These are phyloP conservation scores for Fereydounia khargensis DNA, from an alignment of 1,284 basidiomycete genomes.

Conservation along the genomic window DNA sequence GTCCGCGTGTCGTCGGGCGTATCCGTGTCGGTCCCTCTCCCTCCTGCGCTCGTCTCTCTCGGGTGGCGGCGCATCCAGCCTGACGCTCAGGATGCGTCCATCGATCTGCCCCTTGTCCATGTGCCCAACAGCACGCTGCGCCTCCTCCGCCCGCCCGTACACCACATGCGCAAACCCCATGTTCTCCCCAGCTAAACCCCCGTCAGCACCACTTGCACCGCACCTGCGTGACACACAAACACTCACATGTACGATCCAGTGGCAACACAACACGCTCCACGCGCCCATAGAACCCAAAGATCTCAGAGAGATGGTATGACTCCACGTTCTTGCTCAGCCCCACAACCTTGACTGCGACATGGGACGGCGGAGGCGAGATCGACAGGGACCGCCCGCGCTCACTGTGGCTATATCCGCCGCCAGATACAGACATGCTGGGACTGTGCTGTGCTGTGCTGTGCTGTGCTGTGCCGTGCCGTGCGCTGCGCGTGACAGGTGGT, in stretches of 20 bases:
- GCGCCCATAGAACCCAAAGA: slow-evolving; percentile 34
- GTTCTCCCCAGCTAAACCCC: too few relatives aligned
- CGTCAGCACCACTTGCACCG: too few relatives aligned
- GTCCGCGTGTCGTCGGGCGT: neutral
- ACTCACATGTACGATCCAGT: neutral
- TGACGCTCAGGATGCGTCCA: slow-evolving; percentile 8
- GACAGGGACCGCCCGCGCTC: too few relatives aligned
- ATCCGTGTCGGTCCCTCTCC: neutral
- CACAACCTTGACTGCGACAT: slow-evolving; percentile 18
- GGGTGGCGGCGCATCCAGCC: slow-evolving; percentile 1
- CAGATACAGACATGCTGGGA: too few relatives aligned
- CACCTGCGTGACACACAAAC: too few relatives aligned
- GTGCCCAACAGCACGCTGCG: slow-evolving; percentile 28
- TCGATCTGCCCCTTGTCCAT: slow-evolving; percentile 47
- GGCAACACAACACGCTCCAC: slow-evolving; percentile 7
- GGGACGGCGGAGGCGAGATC: too few relatives aligned
- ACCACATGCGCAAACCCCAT: slow-evolving; percentile 10
- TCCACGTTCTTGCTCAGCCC: slow-evolving; percentile 16
- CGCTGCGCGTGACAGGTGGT: too few relatives aligned
- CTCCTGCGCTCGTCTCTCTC: neutral
- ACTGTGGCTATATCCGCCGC: too few relatives aligned
- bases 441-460: too few relatives aligned
- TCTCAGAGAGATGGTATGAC: slow-evolving; percentile 28
- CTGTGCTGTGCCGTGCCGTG: too few relatives aligned
- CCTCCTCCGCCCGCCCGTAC: slow-evolving; percentile 10